phyloP scores from a whole-genome alignment of 78 protist species.

The Speleostelium caveatum region DNA sequence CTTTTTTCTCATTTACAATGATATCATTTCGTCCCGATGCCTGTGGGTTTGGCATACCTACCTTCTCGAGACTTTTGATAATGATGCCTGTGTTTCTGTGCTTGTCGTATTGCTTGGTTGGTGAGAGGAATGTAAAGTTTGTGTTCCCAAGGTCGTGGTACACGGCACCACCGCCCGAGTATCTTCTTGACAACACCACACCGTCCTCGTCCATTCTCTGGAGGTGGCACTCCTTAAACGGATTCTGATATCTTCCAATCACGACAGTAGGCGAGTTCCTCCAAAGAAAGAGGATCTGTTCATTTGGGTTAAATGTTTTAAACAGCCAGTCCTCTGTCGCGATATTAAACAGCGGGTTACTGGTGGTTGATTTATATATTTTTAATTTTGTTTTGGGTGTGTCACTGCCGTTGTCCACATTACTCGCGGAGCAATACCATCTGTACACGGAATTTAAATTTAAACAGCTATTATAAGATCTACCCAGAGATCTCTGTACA shows the following conservation, averaged over 20 bases:
- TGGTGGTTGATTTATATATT: constrained; percentile 57
- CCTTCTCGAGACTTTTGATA: constrained; percentile 8
- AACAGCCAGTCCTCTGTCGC: constrained; percentile 91
- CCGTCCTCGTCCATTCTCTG: constrained; percentile 79
- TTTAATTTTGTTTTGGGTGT: constrained; percentile 7
- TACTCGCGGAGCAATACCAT: too few relatives aligned
- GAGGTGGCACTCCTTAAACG: constrained; percentile 85
- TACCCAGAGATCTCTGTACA: too few relatives aligned
- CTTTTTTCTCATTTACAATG: constrained; percentile 60
- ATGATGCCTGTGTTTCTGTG: constrained; percentile 54
- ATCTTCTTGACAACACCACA: constrained; percentile 66
- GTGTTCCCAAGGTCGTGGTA: constrained; percentile 86
- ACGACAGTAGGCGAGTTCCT: constrained; percentile 87
- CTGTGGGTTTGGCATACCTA: constrained; percentile 38
- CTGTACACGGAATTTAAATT: too few relatives aligned
- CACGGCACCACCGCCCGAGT: constrained; percentile 87
- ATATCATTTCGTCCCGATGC: constrained; percentile 84
- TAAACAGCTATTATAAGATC: too few relatives aligned
- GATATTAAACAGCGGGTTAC: constrained; percentile 85
- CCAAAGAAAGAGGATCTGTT: constrained; percentile 86
- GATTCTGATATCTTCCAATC: constrained; percentile 90
- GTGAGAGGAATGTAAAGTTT: constrained; percentile 67
- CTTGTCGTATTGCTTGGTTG: constrained; percentile 33
- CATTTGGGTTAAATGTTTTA: constrained; percentile 28
- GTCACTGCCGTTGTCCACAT: too few relatives aligned